Evolutionary conservation across 2,329 filamentous ascomycete species (phyloP), one percentile per base, ranked within the genome.

Genomic region (Orbilia oligospora): DNA sequence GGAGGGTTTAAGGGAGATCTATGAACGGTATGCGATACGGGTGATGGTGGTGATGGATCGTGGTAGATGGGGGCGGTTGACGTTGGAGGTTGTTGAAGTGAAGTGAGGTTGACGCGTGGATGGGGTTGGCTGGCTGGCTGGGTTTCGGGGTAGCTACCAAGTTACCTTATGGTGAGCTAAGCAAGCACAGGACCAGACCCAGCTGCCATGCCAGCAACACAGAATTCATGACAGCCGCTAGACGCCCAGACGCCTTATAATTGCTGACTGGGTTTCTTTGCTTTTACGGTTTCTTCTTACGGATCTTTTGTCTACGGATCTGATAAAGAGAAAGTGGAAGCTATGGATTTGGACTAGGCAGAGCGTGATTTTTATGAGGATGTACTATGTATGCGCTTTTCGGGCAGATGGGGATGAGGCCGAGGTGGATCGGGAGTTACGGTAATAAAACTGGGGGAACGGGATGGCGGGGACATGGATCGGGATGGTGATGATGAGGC

Each of bases 51-150:
- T n/a, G 53, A 30, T 41, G 67, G 6, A n/a, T n/a, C n/a, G n/a
- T 9, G 33, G 18, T 24, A 6, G 36, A 48, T 6, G 27, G 27
- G 48, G 48, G 18, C 10, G 51, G 14, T 16, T 46, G 38, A 36
- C 27, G 33, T 44, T 30, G 49, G 58, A 36, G 63, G 24, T 27
- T 20, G 24, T 30, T 66, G 44, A 56, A 38, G 64, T 55, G 36
- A 56, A 41, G 64, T 65, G 24, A 51, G 71, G 46, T 56, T 76
- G 71, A 76, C 71, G 71, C 72, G 72, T 76, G 58, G 71, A 58
- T 58, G 53, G 63, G 33, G 27, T 41, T 30, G 51, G 56, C 66
- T 53, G 51, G 56, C 66, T 53, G 36, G 44, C 12, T 41, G 38
- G 44, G n/a, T 12, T 46, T 46, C 44, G 44, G 44, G 44, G 44